Percentiles rank a stretch among this genome's conserved stretches.
These are phyloP conservation scores for Penicillium riverlandense DNA, from an alignment of 495 filamentous ascomycete genomes.

Conservation along the genomic window DNA sequence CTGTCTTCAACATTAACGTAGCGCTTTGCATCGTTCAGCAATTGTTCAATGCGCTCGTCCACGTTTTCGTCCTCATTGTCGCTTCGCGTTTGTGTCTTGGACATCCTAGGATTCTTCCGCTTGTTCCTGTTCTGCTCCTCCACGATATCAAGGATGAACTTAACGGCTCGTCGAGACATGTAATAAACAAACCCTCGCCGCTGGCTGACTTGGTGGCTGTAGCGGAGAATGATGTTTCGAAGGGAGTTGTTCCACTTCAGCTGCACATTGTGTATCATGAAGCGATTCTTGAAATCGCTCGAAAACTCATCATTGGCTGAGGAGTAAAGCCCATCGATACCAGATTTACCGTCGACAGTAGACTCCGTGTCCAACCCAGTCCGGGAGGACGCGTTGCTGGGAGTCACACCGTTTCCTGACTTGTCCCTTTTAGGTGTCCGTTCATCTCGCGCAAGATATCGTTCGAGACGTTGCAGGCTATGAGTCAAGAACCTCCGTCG, in stretches of 20 bases:
- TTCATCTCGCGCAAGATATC: slow-evolving; percentile 41
- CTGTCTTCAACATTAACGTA: slow-evolving; percentile 70
- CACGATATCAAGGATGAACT: slow-evolving; percentile 96
- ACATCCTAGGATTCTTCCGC: slow-evolving; percentile 36
- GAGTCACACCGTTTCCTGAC: slow-evolving; percentile 24
- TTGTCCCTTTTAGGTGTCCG: slow-evolving; percentile 14
- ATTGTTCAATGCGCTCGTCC: slow-evolving; percentile 78
- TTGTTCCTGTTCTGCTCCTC: slow-evolving; percentile 75
- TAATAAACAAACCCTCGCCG: slow-evolving; percentile 96
- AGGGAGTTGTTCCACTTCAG: slow-evolving; percentile 97
- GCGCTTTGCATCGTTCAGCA: slow-evolving; percentile 77
- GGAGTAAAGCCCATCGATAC: slow-evolving; percentile 34
- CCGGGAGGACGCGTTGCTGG: slow-evolving; percentile 40
- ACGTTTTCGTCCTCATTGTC: slow-evolving; percentile 57
- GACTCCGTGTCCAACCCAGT: slow-evolving; percentile 42
- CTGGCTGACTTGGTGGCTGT: slow-evolving; percentile 96
- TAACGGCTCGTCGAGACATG: slow-evolving; percentile 88
- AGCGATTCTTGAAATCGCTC: slow-evolving; percentile 96
- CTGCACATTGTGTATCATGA: slow-evolving; percentile 95
- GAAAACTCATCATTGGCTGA: slow-evolving; percentile 54
- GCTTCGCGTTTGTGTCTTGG: slow-evolving; percentile 15
- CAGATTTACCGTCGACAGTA: slow-evolving; percentile 27
- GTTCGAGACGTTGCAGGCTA: slow-evolving; percentile 62
- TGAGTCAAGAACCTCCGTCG: slow-evolving; percentile 71
- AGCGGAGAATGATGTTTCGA: slow-evolving; percentile 91